Conservation (phyloP, 306 rosid species). For the Pueraria montana region DNA sequence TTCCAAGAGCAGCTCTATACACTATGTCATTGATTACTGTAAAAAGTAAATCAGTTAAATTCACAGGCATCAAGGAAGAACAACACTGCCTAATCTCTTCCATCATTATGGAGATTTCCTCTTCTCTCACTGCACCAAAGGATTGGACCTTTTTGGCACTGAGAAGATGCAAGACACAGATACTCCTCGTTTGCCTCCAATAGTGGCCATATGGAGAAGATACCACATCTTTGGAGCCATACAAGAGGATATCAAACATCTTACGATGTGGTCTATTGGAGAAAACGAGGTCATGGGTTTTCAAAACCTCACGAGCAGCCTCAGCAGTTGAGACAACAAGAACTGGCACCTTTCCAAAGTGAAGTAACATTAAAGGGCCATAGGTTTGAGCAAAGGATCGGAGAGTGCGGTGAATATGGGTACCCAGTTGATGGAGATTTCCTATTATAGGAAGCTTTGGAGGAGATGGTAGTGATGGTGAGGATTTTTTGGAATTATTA, state of each 20-base stretch:
- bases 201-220: constrained; percentile 11
- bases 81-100: constrained; percentile 26
- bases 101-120: constrained; percentile 39
- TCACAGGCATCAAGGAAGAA: not conserved
- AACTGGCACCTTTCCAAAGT: not conserved
- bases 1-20: constrained; percentile 34
- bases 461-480: not conserved
- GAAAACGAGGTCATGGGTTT: constrained; percentile 2
- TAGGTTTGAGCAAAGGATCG: not conserved
- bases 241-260: constrained; percentile 37
- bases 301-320: constrained; percentile 24
- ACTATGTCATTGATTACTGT: not conserved
- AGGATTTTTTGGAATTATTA: too few relatives aligned
- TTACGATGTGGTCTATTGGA: constrained; percentile 30
- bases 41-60: constrained; percentile 9
- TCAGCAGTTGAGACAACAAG: constrained; percentile 14
- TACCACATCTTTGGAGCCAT: constrained; percentile 2
- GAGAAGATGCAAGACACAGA: constrained; percentile 31
- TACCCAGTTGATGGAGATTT: constrained; percentile 38
- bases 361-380: constrained; percentile 23
- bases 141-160: constrained; percentile 46
- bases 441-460: constrained; percentile 20
- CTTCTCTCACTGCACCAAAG: constrained; percentile 20
- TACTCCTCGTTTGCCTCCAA: constrained; percentile 38
- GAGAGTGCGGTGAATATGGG: not conserved